Conservation (phyloP, 177 flowering plant species). For the Vitis hybrid region DNA sequence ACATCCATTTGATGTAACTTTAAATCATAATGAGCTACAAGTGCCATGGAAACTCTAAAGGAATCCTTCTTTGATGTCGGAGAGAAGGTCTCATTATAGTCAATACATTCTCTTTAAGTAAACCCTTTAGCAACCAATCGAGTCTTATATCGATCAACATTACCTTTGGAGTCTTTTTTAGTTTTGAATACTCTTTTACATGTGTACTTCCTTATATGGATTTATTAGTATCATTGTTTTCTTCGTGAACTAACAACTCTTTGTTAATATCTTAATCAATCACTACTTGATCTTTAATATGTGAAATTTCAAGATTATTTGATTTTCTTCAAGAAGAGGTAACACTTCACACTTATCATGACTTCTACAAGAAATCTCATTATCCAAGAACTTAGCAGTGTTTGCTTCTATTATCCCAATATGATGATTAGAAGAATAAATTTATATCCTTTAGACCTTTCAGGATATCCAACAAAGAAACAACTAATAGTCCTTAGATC, state of each 20-base stretch:
- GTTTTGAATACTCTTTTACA: not conserved
- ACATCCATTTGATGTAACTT: no score
- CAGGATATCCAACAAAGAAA: no score
- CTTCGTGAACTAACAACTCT: not conserved
- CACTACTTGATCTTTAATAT: no score
- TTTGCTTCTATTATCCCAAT: not conserved
- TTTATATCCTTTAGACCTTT: not conserved
- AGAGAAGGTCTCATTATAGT: conserved; percentile 6
- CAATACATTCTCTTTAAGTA: not conserved
- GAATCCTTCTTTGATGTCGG: not conserved
- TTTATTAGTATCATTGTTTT: not conserved
- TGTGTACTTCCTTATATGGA: not conserved
- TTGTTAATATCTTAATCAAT: no score
- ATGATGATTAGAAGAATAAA: not conserved
- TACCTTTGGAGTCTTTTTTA: not conserved
- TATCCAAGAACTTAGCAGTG: not conserved
- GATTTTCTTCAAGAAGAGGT: not conserved
- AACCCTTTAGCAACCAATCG: not conserved
- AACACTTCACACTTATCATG: not conserved
- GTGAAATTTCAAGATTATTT: not conserved
- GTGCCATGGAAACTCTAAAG: not conserved
- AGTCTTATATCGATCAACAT: not conserved
- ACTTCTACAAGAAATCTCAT: not conserved
- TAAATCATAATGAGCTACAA: not conserved
- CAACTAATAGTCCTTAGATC: no score